Percentiles rank a stretch among this genome's conserved stretches.
Conservation (phyloP, 1,139 yeast species). For the Kodamaea sp. region DNA sequence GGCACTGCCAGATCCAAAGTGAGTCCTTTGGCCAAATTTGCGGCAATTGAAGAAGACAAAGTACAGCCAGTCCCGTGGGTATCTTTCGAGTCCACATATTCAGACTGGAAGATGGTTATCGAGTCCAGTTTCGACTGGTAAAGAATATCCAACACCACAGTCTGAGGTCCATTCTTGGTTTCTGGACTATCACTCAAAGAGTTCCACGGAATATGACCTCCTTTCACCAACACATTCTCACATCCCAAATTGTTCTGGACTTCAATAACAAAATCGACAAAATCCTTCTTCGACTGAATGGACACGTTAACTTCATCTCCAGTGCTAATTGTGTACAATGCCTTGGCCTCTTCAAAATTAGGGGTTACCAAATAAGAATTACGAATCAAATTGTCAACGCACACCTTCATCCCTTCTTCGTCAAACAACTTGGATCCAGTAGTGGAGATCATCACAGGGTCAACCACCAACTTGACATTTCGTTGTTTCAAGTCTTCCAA, state of each 20-base stretch:
- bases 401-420: constrained; percentile 44
- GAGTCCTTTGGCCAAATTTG: constrained; percentile 62
- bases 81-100: constrained; percentile 48
- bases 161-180: constrained; percentile 16
- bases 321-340: constrained; percentile 27
- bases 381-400: constrained; percentile 51
- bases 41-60: constrained; percentile 76
- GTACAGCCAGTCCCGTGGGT: constrained; percentile 96
- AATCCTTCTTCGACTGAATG: constrained; percentile 31
- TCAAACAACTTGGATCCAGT: constrained; percentile 64
- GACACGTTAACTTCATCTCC: constrained; percentile 14
- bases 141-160: constrained; percentile 58
- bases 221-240: constrained; percentile 67
- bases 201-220: constrained; percentile 73
- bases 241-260: constrained; percentile 48
- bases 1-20: constrained; percentile 51
- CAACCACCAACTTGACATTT: constrained; percentile 55
- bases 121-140: constrained; percentile 45
- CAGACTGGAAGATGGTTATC: constrained; percentile 50
- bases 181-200: constrained; percentile 17
- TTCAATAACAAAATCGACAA: constrained; percentile 41
- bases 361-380: constrained; percentile 74
- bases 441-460: constrained; percentile 84
- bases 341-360: constrained; percentile 65
- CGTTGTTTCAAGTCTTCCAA: constrained; percentile 28